These are phyloP conservation scores for Suhomyces prunicola DNA, from an alignment of 805 yeast genomes.

Conservation along the genomic window DNA sequence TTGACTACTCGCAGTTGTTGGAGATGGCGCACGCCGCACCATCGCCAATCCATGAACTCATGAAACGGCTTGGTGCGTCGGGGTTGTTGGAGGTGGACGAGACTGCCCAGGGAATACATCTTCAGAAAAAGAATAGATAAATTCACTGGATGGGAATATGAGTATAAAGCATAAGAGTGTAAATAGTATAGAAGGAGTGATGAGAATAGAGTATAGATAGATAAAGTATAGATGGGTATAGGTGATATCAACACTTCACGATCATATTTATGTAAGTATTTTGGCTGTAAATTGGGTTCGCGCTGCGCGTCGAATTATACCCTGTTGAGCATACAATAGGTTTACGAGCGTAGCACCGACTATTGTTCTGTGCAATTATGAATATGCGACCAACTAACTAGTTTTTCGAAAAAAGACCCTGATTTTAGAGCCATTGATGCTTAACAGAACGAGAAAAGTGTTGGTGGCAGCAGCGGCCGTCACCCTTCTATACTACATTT, in stretches of 20 bases:
- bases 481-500: background rate
- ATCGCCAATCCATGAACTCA: slow-evolving; percentile 6
- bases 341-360: background rate
- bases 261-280: background rate
- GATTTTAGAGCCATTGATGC: background rate
- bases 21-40: slow-evolving; percentile 7
- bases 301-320: background rate
- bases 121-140: background rate
- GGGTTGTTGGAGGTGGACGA: slow-evolving; percentile 20
- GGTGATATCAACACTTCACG: background rate
- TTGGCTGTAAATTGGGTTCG: background rate
- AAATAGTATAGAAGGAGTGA: background rate
- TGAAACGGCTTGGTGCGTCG: slow-evolving; percentile 19
- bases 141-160: background rate
- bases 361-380: background rate
- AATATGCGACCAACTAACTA: background rate
- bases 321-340: background rate
- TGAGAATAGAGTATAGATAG: too few species aligned
- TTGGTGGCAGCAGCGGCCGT: background rate
- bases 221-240: background rate
- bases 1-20: slow-evolving; percentile 17
- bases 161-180: background rate
- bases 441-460: background rate
- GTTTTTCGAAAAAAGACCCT: background rate
- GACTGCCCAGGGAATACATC: background rate